Base-by-base conservation (phyloP, 306 rosid species). In the Castanospermum australe region DNA sequence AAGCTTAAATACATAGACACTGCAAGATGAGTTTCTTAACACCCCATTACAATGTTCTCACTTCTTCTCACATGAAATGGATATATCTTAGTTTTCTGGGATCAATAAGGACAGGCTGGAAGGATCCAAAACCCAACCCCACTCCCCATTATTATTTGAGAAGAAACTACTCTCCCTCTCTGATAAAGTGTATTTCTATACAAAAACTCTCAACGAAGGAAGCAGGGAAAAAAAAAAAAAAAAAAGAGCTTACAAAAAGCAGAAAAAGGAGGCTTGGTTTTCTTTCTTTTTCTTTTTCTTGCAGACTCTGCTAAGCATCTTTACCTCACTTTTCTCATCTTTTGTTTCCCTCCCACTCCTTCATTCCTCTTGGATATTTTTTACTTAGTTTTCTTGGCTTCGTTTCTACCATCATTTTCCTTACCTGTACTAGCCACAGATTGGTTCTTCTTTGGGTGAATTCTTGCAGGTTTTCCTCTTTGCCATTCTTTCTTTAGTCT, bases 81-180 rank as follows among this genome's bases (percentile, higher is more conserved):
- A 85, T 79, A 78, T 56, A 67, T 76, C 71, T 76, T 65, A 67
- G 79, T 75, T 85, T 75, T 82, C 79, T 45, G 84, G 82, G 88
- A 92, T 84, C 73, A 85, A 83, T 87, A 82, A 82, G 50, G 90
- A 92, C 97, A 92, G 93, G 86, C 92, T 92, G 92, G 92, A 90
- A 90, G 93, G 88, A 92, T 90, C 89, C 89, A 85, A 92, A 81
- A 64, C 83, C 83, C 76, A 84, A 72, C 89, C 97, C 94, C 90
- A 88, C 93, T 86, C 81, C 64, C 88, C 73, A 82, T 85, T 88
- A 86, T 91, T 91, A 83, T 86, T 67, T 72, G 88, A 22, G 75
- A 76, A 79, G 76, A 83, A 71, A 75, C 70, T 61, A 78, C 87
- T 64, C 56, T 56, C 83, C 79, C 59, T 68, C 89, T 74, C 87